Conservation (phyloP, 1,284 basidiomycete genomes). For the Ustilago trichophora region DNA sequence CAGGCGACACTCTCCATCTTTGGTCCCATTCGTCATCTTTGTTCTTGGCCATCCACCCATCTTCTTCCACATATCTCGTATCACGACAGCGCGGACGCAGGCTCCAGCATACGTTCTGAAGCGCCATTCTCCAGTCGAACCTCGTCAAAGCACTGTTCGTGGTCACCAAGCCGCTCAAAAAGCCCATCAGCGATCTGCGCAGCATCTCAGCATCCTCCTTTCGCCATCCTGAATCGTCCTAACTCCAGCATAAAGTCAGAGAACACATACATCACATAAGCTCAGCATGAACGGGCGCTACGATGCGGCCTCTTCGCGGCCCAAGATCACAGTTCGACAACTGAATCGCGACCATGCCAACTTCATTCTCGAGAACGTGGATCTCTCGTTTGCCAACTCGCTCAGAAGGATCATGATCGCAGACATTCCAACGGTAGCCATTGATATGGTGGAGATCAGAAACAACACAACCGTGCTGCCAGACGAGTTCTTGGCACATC, state of each 20-base stretch:
- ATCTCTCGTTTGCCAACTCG: conserved; percentile 65
- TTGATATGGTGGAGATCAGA: conserved; percentile 94
- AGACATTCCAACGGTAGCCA: conserved; percentile 72
- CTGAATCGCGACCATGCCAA: conserved; percentile 55
- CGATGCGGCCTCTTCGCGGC: conserved; percentile 35
- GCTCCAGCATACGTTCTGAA: too few relatives aligned
- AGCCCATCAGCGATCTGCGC: too few relatives aligned
- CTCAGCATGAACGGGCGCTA: conserved; percentile 38
- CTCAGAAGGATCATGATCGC: conserved; percentile 64
- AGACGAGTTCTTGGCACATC: conserved; percentile 96
- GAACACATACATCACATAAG: neutral
- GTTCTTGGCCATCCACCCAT: neutral
- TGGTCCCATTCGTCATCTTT: neutral
- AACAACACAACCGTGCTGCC: conserved; percentile 92
- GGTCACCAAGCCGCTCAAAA: too few relatives aligned
- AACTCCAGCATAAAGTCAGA: neutral
- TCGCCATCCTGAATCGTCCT: too few relatives aligned
- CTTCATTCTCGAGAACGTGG: conserved; percentile 63
- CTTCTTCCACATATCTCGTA: neutral
- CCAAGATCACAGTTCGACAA: conserved; percentile 55
- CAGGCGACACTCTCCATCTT: conserved; percentile 7
- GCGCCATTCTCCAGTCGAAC: too few relatives aligned
- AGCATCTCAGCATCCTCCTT: too few relatives aligned
- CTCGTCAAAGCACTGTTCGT: too few relatives aligned
- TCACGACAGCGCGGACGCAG: neutral